These are phyloP conservation scores for Plasmopara viticola DNA, from an alignment of 352 stramenopile genomes.

Conservation along the genomic window DNA sequence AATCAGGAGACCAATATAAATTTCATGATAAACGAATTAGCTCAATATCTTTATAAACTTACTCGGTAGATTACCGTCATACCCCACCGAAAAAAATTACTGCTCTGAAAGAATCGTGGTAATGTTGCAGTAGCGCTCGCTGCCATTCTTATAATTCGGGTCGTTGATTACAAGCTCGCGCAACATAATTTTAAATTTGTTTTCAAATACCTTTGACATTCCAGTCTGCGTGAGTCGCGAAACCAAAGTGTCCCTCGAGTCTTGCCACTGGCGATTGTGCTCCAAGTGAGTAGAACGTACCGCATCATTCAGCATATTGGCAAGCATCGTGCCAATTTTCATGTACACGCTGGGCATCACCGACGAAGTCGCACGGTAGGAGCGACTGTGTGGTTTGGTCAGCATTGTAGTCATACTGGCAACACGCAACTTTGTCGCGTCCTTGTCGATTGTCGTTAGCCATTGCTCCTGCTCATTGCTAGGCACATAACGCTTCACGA, in stretches of 20 bases:
- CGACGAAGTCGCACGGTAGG: constrained; percentile 42
- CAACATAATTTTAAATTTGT: constrained; percentile 59
- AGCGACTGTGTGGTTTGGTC: constrained; percentile 44
- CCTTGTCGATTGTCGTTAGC: constrained; percentile 56
- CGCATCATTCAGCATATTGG: constrained; percentile 52
- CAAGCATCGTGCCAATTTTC: constrained; percentile 51
- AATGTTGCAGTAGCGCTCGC: constrained; percentile 54
- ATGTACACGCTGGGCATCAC: constrained; percentile 61
- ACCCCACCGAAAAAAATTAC: not conserved
- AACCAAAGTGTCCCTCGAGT: constrained; percentile 45
- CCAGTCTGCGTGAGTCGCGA: constrained; percentile 44
- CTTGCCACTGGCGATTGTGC: constrained; percentile 44
- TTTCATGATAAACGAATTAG: too few relatives aligned
- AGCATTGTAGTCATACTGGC: constrained; percentile 25
- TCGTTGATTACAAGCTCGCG: constrained; percentile 45
- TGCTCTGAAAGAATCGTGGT: constrained; percentile 39
- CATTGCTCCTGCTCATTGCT: constrained; percentile 49
- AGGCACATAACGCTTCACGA: constrained; percentile 57
- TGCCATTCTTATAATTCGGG: constrained; percentile 46
- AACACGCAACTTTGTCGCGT: constrained; percentile 39
- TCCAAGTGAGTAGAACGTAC: constrained; percentile 57
- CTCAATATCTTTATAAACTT: too few relatives aligned
- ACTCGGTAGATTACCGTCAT: too few relatives aligned
- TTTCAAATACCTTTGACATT: constrained; percentile 41
- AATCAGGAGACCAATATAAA: too few relatives aligned